Conservation (phyloP, 83 land plant species). For the Diphasiastrum complanatum region DNA sequence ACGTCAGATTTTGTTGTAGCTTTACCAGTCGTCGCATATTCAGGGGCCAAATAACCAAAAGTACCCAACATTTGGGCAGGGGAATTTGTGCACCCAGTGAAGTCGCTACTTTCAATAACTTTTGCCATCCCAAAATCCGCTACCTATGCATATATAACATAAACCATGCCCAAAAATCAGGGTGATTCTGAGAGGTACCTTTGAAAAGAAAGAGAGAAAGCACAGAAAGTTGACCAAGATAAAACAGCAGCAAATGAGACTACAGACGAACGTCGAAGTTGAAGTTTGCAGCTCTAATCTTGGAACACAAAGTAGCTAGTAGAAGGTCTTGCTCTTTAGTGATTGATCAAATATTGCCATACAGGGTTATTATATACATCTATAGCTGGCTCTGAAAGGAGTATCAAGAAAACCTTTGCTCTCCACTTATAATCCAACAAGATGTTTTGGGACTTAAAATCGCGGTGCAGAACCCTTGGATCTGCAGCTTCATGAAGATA, state of each 20-base stretch:
- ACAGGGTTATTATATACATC: background rate
- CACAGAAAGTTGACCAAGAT: no score
- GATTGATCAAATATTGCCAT: background rate
- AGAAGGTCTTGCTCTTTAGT: no score
- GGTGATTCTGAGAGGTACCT: background rate
- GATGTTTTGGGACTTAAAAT: slow-evolving; percentile 70
- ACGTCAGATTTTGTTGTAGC: slow-evolving; percentile 69
- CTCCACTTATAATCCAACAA: slow-evolving; percentile 58
- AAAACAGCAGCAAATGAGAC: no score
- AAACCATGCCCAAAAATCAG: no score
- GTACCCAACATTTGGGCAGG: slow-evolving; percentile 76
- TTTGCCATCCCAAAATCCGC: slow-evolving; percentile 84
- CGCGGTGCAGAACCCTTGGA: slow-evolving; percentile 73
- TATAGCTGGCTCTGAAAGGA: background rate
- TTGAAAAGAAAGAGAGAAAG: background rate
- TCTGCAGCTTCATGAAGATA: slow-evolving; percentile 83
- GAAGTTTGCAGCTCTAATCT: no score
- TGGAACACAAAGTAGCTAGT: no score
- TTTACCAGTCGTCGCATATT: slow-evolving; percentile 69
- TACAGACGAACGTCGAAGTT: no score
- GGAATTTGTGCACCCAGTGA: slow-evolving; percentile 49
- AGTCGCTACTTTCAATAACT: slow-evolving; percentile 38
- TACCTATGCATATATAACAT: no score
- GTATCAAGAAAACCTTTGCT: slow-evolving; percentile 42
- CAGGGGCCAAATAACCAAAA: slow-evolving; percentile 87